Evolutionary conservation across 2,329 filamentous ascomycete genomes (phyloP).

Genomic region (Curvularia verruculosa): DNA sequence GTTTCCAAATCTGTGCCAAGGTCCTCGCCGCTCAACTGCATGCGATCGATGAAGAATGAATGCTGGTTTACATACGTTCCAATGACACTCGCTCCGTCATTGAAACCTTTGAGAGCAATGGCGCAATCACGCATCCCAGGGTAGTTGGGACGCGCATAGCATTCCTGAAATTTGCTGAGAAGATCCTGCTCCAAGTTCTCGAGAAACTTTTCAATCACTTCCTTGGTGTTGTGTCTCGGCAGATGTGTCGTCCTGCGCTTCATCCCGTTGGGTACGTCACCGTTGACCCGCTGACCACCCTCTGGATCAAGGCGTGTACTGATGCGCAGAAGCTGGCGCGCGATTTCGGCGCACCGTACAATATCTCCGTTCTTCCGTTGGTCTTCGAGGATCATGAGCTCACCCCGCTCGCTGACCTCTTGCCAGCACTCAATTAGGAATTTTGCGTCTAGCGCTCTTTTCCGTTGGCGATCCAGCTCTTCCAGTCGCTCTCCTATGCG

Average conservation of each 20-base stretch:
- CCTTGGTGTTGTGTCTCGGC: constrained; percentile 71
- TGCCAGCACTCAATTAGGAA: constrained; percentile 97
- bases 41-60: constrained; percentile 97
- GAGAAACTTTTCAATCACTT: constrained; percentile 94
- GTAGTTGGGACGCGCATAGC: constrained; percentile 92
- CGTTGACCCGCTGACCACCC: constrained; percentile 58
- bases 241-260: constrained; percentile 41
- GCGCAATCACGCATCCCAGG: constrained; percentile 98
- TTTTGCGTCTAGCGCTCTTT: constrained; percentile 87
- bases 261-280: constrained; percentile 57
- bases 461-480: constrained; percentile 89
- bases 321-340: constrained; percentile 90
- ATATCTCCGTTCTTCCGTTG: constrained; percentile 88
- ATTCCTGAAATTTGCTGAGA: constrained; percentile 95
- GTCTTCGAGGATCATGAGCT: constrained; percentile 85
- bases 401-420: constrained; percentile 88
- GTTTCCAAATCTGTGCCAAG: constrained; percentile 72
- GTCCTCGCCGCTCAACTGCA: constrained; percentile 88
- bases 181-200: constrained; percentile 95
- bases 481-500: constrained; percentile 94
- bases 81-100: constrained; percentile 92
- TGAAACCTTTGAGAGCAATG: constrained; percentile 92
- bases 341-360: constrained; percentile 91
- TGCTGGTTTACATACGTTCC: constrained; percentile 98
- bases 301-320: constrained; percentile 85